Percentiles rank a stretch among this genome's conserved stretches.
phyloP scores from a whole-genome alignment of 1,284 basidiomycete species.

The Hypsizygus ulmarius region DNA sequence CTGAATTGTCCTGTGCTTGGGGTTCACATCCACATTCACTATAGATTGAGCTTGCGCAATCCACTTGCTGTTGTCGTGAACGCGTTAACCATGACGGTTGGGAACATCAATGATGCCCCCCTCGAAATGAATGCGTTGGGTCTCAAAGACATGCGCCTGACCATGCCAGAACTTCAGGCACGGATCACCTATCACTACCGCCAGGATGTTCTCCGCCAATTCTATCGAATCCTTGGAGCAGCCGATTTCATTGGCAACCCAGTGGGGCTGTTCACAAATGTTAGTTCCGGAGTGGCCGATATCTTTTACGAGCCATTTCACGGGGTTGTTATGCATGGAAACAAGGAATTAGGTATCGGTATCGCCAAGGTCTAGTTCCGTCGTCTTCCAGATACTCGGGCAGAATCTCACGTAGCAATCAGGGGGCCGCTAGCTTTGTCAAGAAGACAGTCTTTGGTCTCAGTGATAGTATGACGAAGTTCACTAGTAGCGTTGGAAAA shows the following conservation, averaged over 20 bases:
- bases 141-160: constrained; percentile 93
- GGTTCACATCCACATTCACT: constrained; percentile 4
- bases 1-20: not conserved
- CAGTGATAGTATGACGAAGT: constrained; percentile 94
- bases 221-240: constrained; percentile 95
- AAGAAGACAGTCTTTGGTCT: constrained; percentile 99
- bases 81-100: constrained; percentile 94
- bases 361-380: constrained; percentile 76
- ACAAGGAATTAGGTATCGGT: constrained; percentile 94
- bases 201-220: constrained; percentile 90
- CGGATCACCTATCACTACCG: constrained; percentile 93
- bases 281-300: constrained; percentile 97
- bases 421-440: constrained; percentile 97
- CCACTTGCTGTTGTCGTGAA: constrained; percentile 94
- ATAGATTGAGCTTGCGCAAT: constrained; percentile 80
- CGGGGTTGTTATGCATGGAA: constrained; percentile 96
- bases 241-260: constrained; percentile 95
- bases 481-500: constrained; percentile 97
- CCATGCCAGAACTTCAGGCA: constrained; percentile 79
- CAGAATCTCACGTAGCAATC: constrained; percentile 6
- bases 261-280: constrained; percentile 97
- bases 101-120: constrained; percentile 97
- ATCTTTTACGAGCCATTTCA: constrained; percentile 99
- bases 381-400: constrained; percentile 1
- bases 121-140: constrained; percentile 93